Base-by-base conservation (phyloP, 2,329 filamentous ascomycete genomes). In the Aureobasidium sp. region DNA sequence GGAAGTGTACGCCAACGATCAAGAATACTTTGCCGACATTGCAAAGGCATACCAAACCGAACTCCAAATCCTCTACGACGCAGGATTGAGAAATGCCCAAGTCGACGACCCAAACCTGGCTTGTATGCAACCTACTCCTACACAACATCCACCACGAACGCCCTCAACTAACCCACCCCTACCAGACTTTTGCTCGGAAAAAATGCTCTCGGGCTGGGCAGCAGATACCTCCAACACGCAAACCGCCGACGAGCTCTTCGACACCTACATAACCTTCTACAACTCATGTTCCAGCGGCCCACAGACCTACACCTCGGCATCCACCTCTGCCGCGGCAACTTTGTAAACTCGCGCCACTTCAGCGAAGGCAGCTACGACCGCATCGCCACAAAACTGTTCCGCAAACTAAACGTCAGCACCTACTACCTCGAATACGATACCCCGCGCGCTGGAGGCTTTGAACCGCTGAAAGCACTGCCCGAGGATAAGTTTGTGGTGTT, bases 201-300 rank as follows among this genome's bases (percentile, higher is more conserved):
- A 85, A 70, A 89, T 89, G 81, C 80, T 88, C 37, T 74, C 81
- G 50, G 87, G 86, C 17, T 90, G 86, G 83, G 81, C 82, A 58
- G 80, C 81, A 15, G 88, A 90, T 69, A 74, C 79, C 50, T 79
- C 84, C 67, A 90, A 91, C 70, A 81, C 81, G 57, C 83, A 84
- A 71, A 82, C 82, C 1, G 82, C 87, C 7, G 86, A 89, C 50
- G 84, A 86, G 65, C 83, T 90, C 46, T 81, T 92, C 23, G 85
- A 89, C 66, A 82, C 85, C 29, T 92, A 92, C 74, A 87, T 92
- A 71, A 78, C 81, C 63, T 82, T 89, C 65, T 91, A 91, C 78
- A 91, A 91, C 71, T 84, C 88, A 71, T 83, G 80, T 67, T 68
- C 71, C 62, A 53, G 81, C 67, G 75, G 83, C 0, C 86, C 87